phyloP scores from a whole-genome alignment of 345 rosid genomes.

The Citrus cavaleriei region DNA sequence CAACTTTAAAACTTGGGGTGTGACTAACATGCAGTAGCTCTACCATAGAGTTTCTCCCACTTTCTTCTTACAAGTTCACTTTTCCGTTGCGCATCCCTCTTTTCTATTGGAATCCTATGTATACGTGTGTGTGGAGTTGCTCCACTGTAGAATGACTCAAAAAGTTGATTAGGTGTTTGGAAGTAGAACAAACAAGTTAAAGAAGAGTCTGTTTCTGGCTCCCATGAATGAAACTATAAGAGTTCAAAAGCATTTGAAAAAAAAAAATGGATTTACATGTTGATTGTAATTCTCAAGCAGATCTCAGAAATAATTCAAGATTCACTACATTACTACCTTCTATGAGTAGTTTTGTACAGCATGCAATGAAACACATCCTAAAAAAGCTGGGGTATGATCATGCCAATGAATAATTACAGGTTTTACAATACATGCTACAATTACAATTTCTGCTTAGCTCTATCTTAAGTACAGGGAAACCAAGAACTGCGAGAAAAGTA shows the following conservation, averaged over 20 bases:
- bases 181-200: not conserved
- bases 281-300: not conserved
- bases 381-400: constrained; percentile 38
- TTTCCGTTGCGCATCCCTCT: no score
- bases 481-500: constrained; percentile 80
- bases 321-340: constrained; percentile 11
- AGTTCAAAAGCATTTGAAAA: not conserved
- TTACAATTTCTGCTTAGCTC: constrained; percentile 17
- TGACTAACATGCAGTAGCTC: no score
- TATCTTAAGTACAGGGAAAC: constrained; percentile 78
- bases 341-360: constrained; percentile 46
- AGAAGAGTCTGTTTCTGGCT: not conserved
- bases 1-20: no score
- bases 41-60: no score
- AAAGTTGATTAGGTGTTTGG: not conserved
- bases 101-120: no score
- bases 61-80: no score
- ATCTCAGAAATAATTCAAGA: not conserved
- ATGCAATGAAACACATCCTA: constrained; percentile 43
- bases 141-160: no score
- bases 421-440: constrained; percentile 19
- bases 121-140: no score
- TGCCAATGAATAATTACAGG: constrained; percentile 51
- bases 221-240: not conserved
- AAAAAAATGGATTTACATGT: not conserved